Base-by-base conservation (phyloP, 1,284 basidiomycete genomes). In the Rhodotorula sp. region DNA sequence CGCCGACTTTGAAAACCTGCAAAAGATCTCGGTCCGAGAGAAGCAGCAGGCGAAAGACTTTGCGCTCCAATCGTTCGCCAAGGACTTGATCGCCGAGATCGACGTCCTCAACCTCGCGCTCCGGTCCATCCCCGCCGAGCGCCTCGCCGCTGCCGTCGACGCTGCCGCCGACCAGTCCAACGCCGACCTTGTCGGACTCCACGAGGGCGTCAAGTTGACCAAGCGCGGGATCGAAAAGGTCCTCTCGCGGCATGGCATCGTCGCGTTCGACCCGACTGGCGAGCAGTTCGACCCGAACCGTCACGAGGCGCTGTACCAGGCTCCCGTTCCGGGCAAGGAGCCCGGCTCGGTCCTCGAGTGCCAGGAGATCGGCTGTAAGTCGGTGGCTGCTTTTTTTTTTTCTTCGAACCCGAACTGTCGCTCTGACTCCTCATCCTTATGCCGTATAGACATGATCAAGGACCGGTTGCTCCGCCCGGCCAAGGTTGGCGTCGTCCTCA, bases 271-370 rank as follows among this genome's bases (percentile, higher is more conserved):
- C 79, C 94, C 95, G 26, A 89, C 87, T 0, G 95, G 95, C 66
- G 91, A 96, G 80, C 85, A 84, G 78, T 99, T 99, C 78, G 93
- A 99, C 82, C 95, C 95, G 45, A 96, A 95, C 81, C 82, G 85
- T 60, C 95, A 98, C 80, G 95, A 99, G 83, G 95, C 96, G 12
- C 85, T 96, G 46, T 98, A 93, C 83, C 93, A 95, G 83, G 91
- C 88, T 29, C 94, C 95, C n/a, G 86, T 95, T 67, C 84, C 84
- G 3, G 91, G 87, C 54, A 94, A 92, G 83, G 89, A 89, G 79
- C 88, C 93, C 3, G 95, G 95, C 29, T 90, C 90, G 6, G 90
- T 99, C 51, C 86, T 96, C 65, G 91, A 97, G 79, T 92, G 91
- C 79, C 90, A 91, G 81, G 95, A 96, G 84, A 85, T 86, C 66